These are phyloP conservation scores for Flammula alnicola DNA, from an alignment of 1,284 basidiomycete species.

Conservation along the genomic window DNA sequence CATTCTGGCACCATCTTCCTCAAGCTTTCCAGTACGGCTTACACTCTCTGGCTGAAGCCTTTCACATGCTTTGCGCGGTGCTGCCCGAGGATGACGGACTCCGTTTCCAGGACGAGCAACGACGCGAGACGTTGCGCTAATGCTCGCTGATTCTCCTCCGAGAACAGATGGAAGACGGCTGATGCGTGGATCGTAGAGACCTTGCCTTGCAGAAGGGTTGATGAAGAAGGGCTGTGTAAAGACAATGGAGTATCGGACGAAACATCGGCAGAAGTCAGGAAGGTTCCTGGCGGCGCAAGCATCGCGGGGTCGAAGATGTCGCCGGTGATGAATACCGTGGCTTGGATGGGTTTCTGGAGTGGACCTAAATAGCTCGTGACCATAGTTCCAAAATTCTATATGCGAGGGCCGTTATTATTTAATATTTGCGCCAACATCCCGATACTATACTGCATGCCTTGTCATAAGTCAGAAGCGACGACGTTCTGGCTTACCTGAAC, in stretches of 20 bases:
- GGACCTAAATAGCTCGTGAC: slow-evolving; percentile 41
- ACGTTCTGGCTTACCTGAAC: no score
- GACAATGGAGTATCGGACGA: no score
- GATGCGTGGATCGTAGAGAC: slow-evolving; percentile 50
- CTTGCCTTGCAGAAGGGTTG: slow-evolving; percentile 47
- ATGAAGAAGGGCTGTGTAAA: no score
- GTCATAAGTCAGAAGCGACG: slow-evolving; percentile 23
- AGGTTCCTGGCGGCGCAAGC: no score
- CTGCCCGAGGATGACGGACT: slow-evolving; percentile 36
- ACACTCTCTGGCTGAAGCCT: slow-evolving; percentile 31
- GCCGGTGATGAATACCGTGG: slow-evolving; percentile 47
- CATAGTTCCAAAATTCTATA: slow-evolving; percentile 42
- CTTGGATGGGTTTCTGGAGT: slow-evolving; percentile 45
- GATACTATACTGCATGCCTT: slow-evolving; percentile 7
- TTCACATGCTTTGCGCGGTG: slow-evolving; percentile 30
- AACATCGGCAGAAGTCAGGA: no score
- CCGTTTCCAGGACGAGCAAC: slow-evolving; percentile 36
- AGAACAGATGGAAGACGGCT: slow-evolving; percentile 57
- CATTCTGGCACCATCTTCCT: no score
- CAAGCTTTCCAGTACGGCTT: slow-evolving; percentile 41
- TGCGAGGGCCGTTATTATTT: not conserved
- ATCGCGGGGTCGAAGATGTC: slow-evolving; percentile 45
- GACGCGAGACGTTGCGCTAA: slow-evolving; percentile 43
- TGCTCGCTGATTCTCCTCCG: slow-evolving; percentile 42
- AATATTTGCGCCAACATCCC: not conserved